Base-by-base conservation (phyloP, 164 flowering plant species). In the Stephania japonica region DNA sequence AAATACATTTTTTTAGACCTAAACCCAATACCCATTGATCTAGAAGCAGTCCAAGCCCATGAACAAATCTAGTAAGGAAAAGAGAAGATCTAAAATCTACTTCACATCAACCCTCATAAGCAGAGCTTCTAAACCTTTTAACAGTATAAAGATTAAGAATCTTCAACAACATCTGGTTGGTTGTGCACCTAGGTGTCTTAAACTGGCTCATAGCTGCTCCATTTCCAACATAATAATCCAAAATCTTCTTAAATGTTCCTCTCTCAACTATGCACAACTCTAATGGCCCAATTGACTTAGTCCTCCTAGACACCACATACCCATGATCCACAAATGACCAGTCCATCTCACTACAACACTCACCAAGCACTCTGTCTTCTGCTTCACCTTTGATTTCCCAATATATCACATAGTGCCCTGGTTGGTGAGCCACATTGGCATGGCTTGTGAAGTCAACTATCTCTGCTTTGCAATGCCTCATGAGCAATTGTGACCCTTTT, bases 181-280 rank as follows among this genome's bases (percentile, higher is more conserved):
- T 84, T 1, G 94, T 89, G 83, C 98, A 94, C 83, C 98, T 85
- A 9, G 98, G 98, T 5, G 90, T 91, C 91, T 94, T 94, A 76
- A 88, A 94, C 80, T 94, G 98, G 85, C 93, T 89, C 85, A 90
- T 59, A 5, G 87, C 92, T 4, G 87, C 89, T 1, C 98, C 97
- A 74, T 86, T 87, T 2, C 82, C 86, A 5, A 90, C 76, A 71
- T 80, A 92, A 73, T 85, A 32, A 1, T 94, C 97, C 86, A 92
- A 72, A n/a, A 94, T 86, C 85, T 85, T 89, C 83, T 70, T 84
- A 75, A 94, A 94, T 7, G 97, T 87, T 19, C 97, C 98, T 24
- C 73, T 87, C 78, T 89, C 90, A 69, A 94, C 88, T 72, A 94
- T 83, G 78, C 98, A 69, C 2, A 94, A 90, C 83, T 94, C 97